A percentile compares a stretch with the other conserved stretches of the same genome.
Conservation (phyloP, 140 eudicot species). For the Cichorium intybus region DNA sequence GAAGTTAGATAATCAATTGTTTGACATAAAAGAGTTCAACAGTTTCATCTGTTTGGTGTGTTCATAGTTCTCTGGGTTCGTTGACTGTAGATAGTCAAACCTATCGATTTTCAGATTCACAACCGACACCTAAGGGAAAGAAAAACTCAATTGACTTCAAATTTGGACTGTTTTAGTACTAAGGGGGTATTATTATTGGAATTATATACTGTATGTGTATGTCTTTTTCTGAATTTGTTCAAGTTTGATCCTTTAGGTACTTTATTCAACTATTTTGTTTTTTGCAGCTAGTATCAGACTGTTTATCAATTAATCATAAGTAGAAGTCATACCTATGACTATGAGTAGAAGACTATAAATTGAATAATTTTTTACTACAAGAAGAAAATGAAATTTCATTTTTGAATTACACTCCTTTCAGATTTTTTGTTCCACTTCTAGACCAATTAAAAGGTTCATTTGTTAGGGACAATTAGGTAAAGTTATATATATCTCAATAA, state of each 20-base stretch:
- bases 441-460: neutral
- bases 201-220: neutral
- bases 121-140: neutral
- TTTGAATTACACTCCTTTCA: neutral
- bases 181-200: constrained; percentile 11
- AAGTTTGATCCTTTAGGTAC: constrained; percentile 3
- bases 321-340: no score
- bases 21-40: constrained; percentile 4
- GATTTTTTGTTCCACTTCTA: neutral
- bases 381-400: neutral
- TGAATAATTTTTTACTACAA: neutral
- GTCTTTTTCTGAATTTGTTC: constrained; percentile 11
- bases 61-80: constrained; percentile 3
- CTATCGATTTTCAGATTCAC: neutral
- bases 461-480: constrained; percentile 3
- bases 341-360: no score
- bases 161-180: constrained; percentile 17
- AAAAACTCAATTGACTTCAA: constrained; percentile 18
- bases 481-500: neutral
- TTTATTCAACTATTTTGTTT: no score
- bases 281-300: no score
- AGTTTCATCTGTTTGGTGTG: constrained; percentile 1
- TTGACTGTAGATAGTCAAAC: constrained; percentile 22
- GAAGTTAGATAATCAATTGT: neutral
- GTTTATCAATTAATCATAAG: no score